A percentile compares a stretch with the other conserved stretches of the same genome.
These are phyloP conservation scores for Beta lomatogona DNA, from an alignment of 179 eudicot species.

Conservation along the genomic window DNA sequence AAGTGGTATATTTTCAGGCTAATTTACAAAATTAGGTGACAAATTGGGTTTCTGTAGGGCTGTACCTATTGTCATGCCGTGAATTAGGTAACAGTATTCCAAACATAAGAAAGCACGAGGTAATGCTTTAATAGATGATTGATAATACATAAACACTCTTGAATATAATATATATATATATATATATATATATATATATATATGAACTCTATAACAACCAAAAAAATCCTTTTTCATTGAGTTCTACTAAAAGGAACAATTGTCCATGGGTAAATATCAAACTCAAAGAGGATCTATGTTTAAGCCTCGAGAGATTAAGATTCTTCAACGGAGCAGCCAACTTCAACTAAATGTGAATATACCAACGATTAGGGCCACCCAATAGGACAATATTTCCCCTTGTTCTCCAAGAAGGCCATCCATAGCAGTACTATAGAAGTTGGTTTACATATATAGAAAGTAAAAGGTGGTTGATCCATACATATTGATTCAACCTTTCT, in stretches of 20 bases:
- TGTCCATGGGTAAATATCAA: not conserved
- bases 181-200: too few species aligned
- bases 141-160: not conserved
- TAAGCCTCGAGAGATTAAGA: not conserved
- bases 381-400: not conserved
- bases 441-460: not conserved
- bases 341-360: not conserved
- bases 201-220: not conserved
- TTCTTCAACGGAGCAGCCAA: not conserved
- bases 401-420: not conserved
- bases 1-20: too few species aligned
- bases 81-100: not conserved
- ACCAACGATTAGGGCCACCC: not conserved
- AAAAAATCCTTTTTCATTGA: not conserved
- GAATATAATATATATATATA: too few species aligned
- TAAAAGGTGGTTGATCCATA: not conserved
- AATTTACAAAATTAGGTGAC: too few species aligned
- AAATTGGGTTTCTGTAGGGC: too few species aligned
- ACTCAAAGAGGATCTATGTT: not conserved
- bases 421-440: not conserved
- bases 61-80: too few species aligned
- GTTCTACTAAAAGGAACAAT: not conserved
- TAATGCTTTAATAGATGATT: not conserved
- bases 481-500: not conserved
- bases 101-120: not conserved